Percentiles rank a stretch among this genome's conserved stretches.
Evolutionary conservation across 495 filamentous ascomycete genomes (phyloP).

Genomic region (Lentithecium fluviatile): DNA sequence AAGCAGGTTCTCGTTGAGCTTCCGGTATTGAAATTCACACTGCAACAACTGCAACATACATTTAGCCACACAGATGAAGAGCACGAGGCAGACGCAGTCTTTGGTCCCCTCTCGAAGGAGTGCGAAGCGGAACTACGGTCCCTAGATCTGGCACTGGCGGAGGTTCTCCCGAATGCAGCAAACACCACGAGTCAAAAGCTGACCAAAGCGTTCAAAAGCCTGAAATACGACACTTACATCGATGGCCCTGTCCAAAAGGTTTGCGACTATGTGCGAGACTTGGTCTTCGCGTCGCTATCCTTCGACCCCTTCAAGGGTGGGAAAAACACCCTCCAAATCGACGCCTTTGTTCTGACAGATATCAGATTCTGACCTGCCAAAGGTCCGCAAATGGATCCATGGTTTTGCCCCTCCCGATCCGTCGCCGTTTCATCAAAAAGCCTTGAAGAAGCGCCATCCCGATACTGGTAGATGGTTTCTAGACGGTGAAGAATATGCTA

Average conservation of each 20-base stretch:
- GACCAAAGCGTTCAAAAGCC: background rate
- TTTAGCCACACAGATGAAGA: background rate
- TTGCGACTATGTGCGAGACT: background rate
- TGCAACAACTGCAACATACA: background rate
- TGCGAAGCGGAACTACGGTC: too few relatives aligned
- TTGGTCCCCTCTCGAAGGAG: background rate
- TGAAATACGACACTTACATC: background rate
- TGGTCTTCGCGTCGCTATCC: background rate
- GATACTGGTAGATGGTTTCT: background rate
- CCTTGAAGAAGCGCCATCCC: background rate
- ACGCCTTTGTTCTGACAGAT: background rate
- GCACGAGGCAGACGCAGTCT: background rate
- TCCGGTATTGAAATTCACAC: too few relatives aligned
- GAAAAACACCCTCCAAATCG: background rate
- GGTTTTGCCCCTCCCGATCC: background rate
- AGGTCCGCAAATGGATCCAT: background rate
- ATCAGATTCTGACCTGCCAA: background rate
- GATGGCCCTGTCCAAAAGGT: background rate
- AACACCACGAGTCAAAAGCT: too few relatives aligned
- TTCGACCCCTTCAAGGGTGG: background rate
- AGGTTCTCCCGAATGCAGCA: too few relatives aligned
- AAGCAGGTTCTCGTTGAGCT: too few relatives aligned
- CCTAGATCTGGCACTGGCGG: too few relatives aligned
- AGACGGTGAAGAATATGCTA: background rate
- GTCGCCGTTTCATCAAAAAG: background rate